Evolutionary conservation across 2,329 filamentous ascomycete species (phyloP).

Genomic region (Cryphonectria nitschkei): DNA sequence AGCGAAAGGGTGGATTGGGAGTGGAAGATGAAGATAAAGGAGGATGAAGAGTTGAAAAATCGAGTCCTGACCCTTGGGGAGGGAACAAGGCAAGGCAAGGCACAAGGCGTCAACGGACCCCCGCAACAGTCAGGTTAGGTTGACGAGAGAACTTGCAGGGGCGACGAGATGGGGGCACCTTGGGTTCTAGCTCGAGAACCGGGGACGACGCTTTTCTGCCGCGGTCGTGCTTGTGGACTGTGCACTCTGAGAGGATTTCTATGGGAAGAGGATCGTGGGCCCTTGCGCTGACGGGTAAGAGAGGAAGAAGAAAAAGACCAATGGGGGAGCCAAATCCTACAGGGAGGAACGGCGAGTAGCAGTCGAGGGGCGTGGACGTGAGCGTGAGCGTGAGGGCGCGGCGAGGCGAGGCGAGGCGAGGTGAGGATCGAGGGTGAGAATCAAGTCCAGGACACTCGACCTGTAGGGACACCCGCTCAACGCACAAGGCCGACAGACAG

Average conservation of each 20-base stretch:
- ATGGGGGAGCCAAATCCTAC: slow-evolving; percentile 14
- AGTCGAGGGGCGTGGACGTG: background rate
- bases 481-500: slow-evolving; percentile 4
- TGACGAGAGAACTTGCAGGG: slow-evolving; percentile 5
- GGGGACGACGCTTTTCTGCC: background rate
- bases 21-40: background rate
- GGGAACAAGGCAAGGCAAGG: background rate
- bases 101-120: slow-evolving; percentile 13
- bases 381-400: background rate
- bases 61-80: background rate
- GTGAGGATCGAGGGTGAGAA: slow-evolving; percentile 6
- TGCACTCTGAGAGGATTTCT: background rate
- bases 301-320: slow-evolving; percentile 7
- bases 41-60: slow-evolving; percentile 1
- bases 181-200: background rate
- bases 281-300: slow-evolving; percentile 3
- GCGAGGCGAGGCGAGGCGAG: slow-evolving; percentile 14
- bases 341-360: slow-evolving; percentile 5
- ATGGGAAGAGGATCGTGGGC: background rate
- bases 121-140: slow-evolving; percentile 4
- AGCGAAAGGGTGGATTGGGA: background rate
- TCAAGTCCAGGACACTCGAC: background rate
- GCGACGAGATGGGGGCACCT: background rate
- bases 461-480: slow-evolving; percentile 1
- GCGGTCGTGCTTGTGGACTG: background rate